Evolutionary conservation across 2,329 filamentous ascomycete genomes (phyloP).

Genomic region (Plectosphaerella sp.): DNA sequence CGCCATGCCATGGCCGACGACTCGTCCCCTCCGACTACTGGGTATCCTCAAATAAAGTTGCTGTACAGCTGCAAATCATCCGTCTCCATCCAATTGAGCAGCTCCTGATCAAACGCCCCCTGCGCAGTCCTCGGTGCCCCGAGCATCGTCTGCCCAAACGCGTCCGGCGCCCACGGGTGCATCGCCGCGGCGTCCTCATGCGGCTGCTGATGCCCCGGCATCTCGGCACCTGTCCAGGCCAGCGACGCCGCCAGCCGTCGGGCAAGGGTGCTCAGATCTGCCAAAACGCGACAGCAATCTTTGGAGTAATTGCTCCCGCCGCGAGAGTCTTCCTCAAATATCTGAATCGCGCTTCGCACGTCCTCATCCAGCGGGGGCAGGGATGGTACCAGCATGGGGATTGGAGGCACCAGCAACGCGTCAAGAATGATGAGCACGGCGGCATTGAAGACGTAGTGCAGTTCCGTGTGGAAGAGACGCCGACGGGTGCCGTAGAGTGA

Average conservation of each 20-base stretch:
- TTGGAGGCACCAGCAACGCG: slow-evolving; percentile 29
- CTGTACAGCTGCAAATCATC: slow-evolving; percentile 16
- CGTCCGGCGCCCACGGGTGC: neutral
- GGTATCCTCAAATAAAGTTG: slow-evolving; percentile 5
- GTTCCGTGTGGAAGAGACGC: slow-evolving; percentile 37
- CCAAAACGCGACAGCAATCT: slow-evolving; percentile 32
- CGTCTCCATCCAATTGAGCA: slow-evolving; percentile 31
- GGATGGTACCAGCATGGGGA: slow-evolving; percentile 16
- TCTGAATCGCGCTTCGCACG: slow-evolving; percentile 33
- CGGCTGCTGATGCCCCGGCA: neutral
- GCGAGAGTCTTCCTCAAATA: slow-evolving; percentile 34
- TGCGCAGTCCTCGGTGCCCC: slow-evolving; percentile 10
- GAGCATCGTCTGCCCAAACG: neutral
- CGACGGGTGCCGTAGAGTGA: slow-evolving; percentile 25
- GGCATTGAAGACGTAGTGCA: slow-evolving; percentile 47
- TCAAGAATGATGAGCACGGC: slow-evolving; percentile 42
- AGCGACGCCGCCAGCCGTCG: slow-evolving; percentile 23
- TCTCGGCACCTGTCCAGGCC: neutral
- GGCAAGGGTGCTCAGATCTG: slow-evolving; percentile 31
- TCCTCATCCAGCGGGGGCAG: slow-evolving; percentile 21
- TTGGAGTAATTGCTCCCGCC: slow-evolving; percentile 31
- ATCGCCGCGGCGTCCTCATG: neutral
- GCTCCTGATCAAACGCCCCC: slow-evolving; percentile 27
- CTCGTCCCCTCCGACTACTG: too few species aligned
- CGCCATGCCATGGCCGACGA: too few species aligned